Percentiles rank a stretch among this genome's conserved stretches.
Conservation (phyloP, 1,284 basidiomycete genomes). For the Ustilago xerochloae region DNA sequence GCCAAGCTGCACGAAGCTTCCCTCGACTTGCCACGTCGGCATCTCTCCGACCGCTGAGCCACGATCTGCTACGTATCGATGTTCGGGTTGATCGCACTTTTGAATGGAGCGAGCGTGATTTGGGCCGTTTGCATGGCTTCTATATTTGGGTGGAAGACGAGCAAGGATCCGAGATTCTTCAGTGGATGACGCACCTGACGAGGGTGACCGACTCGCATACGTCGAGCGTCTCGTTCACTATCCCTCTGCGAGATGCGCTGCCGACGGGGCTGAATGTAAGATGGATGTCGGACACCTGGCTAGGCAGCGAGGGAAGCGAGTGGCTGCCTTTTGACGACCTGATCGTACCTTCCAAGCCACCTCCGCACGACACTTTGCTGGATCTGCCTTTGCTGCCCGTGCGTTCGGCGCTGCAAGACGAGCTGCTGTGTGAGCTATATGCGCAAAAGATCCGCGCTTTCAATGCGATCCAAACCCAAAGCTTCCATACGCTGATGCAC, state of each 20-base stretch:
- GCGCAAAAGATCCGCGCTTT: slow-evolving; percentile 72
- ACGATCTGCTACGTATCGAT: slow-evolving; percentile 83
- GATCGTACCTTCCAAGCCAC: slow-evolving; percentile 79
- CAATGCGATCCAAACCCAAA: slow-evolving; percentile 90
- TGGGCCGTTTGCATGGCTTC: slow-evolving; percentile 85
- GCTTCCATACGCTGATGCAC: slow-evolving; percentile 83
- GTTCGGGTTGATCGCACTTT: slow-evolving; percentile 79
- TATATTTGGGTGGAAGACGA: slow-evolving; percentile 96
- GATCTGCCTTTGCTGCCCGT: slow-evolving; percentile 83
- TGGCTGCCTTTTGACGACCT: slow-evolving; percentile 77
- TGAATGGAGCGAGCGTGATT: slow-evolving; percentile 83
- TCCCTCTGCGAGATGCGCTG: slow-evolving; percentile 70
- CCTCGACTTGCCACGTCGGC: slow-evolving; percentile 80
- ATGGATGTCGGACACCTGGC: slow-evolving; percentile 90
- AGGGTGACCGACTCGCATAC: slow-evolving; percentile 70
- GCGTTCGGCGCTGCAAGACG: slow-evolving; percentile 70
- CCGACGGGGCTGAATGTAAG: slow-evolving; percentile 71
- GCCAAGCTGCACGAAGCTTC: slow-evolving; percentile 85
- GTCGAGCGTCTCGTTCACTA: slow-evolving; percentile 50
- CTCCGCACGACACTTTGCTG: slow-evolving; percentile 77
- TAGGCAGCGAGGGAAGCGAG: slow-evolving; percentile 85
- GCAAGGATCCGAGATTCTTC: slow-evolving; percentile 82
- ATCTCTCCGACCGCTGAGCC: slow-evolving; percentile 77
- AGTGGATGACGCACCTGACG: slow-evolving; percentile 72
- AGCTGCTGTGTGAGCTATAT: slow-evolving; percentile 56